Conservation (phyloP, 129 eudicot genomes). For the Saposhnikovia divaricata region DNA sequence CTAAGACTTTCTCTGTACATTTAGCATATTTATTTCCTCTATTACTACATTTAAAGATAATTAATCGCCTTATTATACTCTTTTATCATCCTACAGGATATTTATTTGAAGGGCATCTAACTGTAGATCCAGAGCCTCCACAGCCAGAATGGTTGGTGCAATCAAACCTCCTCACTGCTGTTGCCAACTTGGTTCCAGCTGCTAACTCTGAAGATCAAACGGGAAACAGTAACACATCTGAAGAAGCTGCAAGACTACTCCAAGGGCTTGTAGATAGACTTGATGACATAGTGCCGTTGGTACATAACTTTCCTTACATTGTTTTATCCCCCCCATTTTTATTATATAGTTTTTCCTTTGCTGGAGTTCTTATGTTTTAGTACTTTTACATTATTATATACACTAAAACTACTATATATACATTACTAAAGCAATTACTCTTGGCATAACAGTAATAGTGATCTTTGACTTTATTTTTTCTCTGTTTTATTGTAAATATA, state of each 20-base stretch:
- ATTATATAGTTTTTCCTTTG: not conserved
- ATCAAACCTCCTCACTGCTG: constrained; percentile 52
- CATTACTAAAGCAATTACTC: not conserved
- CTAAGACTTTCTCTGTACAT: not conserved
- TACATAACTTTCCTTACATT: constrained; percentile 11
- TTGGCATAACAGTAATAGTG: not conserved
- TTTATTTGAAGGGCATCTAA: constrained; percentile 89
- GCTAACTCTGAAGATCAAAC: constrained; percentile 40
- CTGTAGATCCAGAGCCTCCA: constrained; percentile 94
- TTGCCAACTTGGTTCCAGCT: constrained; percentile 49
- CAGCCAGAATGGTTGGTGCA: constrained; percentile 88
- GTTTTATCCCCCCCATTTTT: not conserved
- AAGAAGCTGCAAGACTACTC: constrained; percentile 34
- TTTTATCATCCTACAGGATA: constrained; percentile 46
- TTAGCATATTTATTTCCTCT: not conserved
- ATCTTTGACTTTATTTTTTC: constrained; percentile 4
- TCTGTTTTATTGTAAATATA: constrained; percentile 9
- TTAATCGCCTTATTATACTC: not conserved
- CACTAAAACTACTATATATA: not conserved
- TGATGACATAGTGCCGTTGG: constrained; percentile 48
- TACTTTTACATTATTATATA: not conserved
- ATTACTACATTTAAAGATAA: not conserved
- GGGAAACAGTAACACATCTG: constrained; percentile 15
- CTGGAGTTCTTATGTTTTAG: not conserved
- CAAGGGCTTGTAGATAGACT: constrained; percentile 50